Percentiles rank a stretch among this genome's conserved stretches.
Evolutionary conservation across 2,329 filamentous ascomycete species (phyloP).

Genomic region (Monilinia polystroma): DNA sequence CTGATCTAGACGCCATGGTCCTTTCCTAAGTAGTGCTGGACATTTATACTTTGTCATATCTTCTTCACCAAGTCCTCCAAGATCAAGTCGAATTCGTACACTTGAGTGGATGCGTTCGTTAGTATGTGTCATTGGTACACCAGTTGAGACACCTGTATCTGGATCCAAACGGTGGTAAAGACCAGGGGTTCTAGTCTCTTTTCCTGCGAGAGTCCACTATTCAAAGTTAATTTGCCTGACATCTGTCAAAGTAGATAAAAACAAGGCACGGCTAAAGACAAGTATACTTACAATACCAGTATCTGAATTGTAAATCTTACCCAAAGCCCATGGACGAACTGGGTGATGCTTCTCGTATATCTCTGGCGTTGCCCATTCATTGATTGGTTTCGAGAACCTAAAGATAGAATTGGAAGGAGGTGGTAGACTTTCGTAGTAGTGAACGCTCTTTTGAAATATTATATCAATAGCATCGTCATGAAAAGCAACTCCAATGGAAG

Average conservation of each 20-base stretch:
- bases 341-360: constrained; percentile 51
- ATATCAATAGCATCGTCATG: constrained; percentile 40
- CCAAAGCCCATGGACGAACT: constrained; percentile 41
- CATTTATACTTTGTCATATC: constrained; percentile 41
- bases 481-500: constrained; percentile 41
- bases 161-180: constrained; percentile 43
- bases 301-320: constrained; percentile 40
- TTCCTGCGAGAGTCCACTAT: constrained; percentile 46
- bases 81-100: constrained; percentile 42
- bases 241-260: constrained; percentile 31
- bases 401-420: constrained; percentile 26
- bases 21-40: constrained; percentile 41
- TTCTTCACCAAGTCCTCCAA: constrained; percentile 40
- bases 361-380: constrained; percentile 48
- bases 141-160: constrained; percentile 42
- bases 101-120: constrained; percentile 43
- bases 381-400: constrained; percentile 27
- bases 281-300: constrained; percentile 27
- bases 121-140: constrained; percentile 42
- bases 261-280: background rate
- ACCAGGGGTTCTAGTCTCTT: constrained; percentile 40
- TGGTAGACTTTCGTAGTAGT: constrained; percentile 35
- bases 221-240: constrained; percentile 2
- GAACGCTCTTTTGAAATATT: constrained; percentile 37
- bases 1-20: constrained; percentile 33